Percentiles rank a stretch among this genome's conserved stretches.
Evolutionary conservation across 179 eudicot genomes (phyloP).

Genomic region (Gypsophila paniculata): DNA sequence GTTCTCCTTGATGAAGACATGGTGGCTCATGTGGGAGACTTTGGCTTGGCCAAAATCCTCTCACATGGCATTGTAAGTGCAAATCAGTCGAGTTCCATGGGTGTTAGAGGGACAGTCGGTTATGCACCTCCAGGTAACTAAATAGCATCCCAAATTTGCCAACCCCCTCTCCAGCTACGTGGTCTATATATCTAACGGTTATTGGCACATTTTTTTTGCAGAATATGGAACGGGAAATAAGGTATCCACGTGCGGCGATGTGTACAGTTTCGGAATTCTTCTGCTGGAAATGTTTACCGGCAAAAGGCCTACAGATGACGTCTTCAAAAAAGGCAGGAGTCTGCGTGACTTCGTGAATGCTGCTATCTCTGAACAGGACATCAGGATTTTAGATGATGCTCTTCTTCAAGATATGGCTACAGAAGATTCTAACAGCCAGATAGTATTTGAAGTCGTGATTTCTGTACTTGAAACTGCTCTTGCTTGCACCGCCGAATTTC

Average conservation of each 20-base stretch:
- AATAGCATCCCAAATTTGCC: not conserved
- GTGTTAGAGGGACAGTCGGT: constrained; percentile 29
- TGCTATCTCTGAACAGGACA: constrained; percentile 20
- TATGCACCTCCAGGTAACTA: constrained; percentile 30
- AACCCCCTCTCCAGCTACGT: not conserved
- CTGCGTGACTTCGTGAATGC: constrained; percentile 18
- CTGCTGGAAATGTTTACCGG: constrained; percentile 32
- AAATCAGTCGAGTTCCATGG: constrained; percentile 23
- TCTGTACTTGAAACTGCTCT: constrained; percentile 14
- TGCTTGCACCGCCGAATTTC: constrained; percentile 20
- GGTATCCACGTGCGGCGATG: constrained; percentile 19
- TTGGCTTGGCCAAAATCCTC: constrained; percentile 28
- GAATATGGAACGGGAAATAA: constrained; percentile 26
- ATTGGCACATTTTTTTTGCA: not conserved
- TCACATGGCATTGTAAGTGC: not conserved
- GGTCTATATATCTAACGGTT: not conserved
- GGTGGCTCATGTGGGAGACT: constrained; percentile 30
- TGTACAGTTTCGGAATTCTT: constrained; percentile 27
- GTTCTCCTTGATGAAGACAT: constrained; percentile 29
- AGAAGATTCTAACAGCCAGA: constrained; percentile 1
- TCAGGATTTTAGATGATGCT: constrained; percentile 21
- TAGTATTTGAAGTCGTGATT: constrained; percentile 15
- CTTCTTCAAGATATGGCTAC: constrained; percentile 19
- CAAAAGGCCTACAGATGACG: constrained; percentile 29
- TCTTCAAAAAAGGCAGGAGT: constrained; percentile 15